Conservation (phyloP, 2,329 filamentous ascomycete genomes). For the Cordyceps farinosa region DNA sequence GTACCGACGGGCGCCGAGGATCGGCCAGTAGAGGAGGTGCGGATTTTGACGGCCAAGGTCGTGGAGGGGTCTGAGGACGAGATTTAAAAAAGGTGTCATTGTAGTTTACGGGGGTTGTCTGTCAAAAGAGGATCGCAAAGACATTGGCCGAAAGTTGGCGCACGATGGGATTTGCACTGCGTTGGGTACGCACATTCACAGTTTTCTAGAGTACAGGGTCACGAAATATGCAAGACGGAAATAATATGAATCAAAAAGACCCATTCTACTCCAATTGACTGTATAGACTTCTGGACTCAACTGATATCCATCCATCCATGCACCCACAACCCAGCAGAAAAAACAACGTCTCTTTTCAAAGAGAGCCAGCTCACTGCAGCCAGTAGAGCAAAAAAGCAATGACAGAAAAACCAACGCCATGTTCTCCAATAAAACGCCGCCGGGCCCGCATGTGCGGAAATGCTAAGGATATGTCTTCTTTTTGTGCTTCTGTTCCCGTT, state of each 20-base stretch:
- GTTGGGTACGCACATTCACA: too few species aligned
- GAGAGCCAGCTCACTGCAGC: background rate
- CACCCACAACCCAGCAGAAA: constrained; percentile 6
- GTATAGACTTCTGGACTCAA: constrained; percentile 8
- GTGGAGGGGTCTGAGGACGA: constrained; percentile 46
- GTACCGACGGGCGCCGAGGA: constrained; percentile 82
- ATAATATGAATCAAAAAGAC: background rate
- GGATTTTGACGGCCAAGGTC: constrained; percentile 69
- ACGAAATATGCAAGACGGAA: background rate
- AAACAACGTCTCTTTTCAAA: background rate
- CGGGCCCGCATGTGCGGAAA: constrained; percentile 15
- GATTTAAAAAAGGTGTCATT: too few species aligned
- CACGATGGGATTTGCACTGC: too few species aligned
- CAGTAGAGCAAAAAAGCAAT: constrained; percentile 18
- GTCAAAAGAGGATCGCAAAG: too few species aligned
- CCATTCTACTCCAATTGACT: constrained; percentile 16
- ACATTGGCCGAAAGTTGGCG: too few species aligned
- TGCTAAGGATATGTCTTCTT: constrained; percentile 14
- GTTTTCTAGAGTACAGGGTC: background rate
- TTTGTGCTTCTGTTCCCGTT: constrained; percentile 4
- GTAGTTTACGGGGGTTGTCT: too few species aligned
- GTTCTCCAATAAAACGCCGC: constrained; percentile 16
- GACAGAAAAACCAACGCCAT: constrained; percentile 16
- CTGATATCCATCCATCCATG: constrained; percentile 8
- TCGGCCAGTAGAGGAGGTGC: constrained; percentile 75